Conservation (phyloP, 352 stramenopile species). For the Pythium dissotocum region DNA sequence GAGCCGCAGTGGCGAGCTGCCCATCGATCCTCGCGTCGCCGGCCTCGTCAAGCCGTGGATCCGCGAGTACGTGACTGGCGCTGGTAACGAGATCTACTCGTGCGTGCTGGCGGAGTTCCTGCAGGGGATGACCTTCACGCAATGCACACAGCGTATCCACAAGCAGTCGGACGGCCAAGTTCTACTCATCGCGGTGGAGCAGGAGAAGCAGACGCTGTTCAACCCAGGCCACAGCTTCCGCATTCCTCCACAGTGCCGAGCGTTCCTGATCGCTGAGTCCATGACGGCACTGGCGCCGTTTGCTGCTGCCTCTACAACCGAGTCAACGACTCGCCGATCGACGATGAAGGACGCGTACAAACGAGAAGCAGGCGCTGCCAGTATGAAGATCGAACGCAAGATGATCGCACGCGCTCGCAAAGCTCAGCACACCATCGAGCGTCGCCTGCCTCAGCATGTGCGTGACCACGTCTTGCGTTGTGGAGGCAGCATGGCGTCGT, state of each 20-base stretch:
- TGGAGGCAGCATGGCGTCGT: constrained; percentile 31
- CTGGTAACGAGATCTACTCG: constrained; percentile 84
- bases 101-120: constrained; percentile 57
- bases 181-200: constrained; percentile 73
- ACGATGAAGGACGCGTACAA: constrained; percentile 8
- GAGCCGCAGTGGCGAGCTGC: constrained; percentile 56
- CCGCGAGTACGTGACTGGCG: constrained; percentile 75
- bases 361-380: background rate
- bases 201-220: constrained; percentile 63
- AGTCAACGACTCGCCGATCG: constrained; percentile 2
- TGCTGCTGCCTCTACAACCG: background rate
- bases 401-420: constrained; percentile 51
- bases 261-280: constrained; percentile 79
- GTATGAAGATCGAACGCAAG: constrained; percentile 29
- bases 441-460: constrained; percentile 58
- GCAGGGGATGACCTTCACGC: constrained; percentile 73
- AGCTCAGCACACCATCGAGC: constrained; percentile 74
- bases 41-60: constrained; percentile 48
- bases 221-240: constrained; percentile 70
- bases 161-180: constrained; percentile 70
- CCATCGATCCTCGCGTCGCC: constrained; percentile 12
- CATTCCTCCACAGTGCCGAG: constrained; percentile 54
- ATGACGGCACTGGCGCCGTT: constrained; percentile 49
- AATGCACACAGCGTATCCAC: constrained; percentile 69
- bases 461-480: constrained; percentile 62